Evolutionary conservation across 2,329 filamentous ascomycete species (phyloP), one percentile per base, ranked within the genome.

Genomic region (Penicillium janthinellum): DNA sequence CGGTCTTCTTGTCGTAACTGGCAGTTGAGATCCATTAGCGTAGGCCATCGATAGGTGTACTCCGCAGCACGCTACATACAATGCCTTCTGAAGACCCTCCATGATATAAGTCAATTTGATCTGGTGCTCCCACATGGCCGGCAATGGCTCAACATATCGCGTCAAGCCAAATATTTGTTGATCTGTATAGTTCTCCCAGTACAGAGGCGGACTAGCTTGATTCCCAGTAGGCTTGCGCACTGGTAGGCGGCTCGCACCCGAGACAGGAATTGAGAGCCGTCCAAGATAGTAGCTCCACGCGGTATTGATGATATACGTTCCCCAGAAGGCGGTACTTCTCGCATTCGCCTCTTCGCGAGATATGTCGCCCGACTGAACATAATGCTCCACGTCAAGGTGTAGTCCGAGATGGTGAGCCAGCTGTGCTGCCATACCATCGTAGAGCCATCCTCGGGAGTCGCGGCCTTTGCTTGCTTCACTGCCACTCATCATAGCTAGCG

Each of bases 391-490:
- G 38, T 67, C 58, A 28, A 70, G 45, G 35, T 71, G 63, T 14
- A 71, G 49, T 60, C 69, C 75, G 12, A 77, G 70, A 49, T 77
- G 70, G 31, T 73, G 70, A 14, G 70, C 65, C 28, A 77, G 64
- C 51, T 73, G 62, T 63, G 74, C 71, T 0, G 74, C 71, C 75
- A 76, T 76, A 10, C 71, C 69, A 71, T 71, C 54, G 49, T 74
- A 78, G 10, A 78, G 64, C 76, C 75, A 78, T 11, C 74, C 74
- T 15, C 76, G 67, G 14, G 75, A 68, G 52, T 76, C 74, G n/a
- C 75, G 67, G 6, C 66, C 69, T 52, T 63, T 67, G 8, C 71
- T 74, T 10, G 71, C 71, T 59, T 80, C 77, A 31, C 72, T 70
- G 12, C 69, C 67, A 52, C 75, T 75, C 42, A 80, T 68, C 31